These are phyloP conservation scores for Thelonectria blattea DNA, from an alignment of 2,329 filamentous ascomycete genomes.

Conservation along the genomic window DNA sequence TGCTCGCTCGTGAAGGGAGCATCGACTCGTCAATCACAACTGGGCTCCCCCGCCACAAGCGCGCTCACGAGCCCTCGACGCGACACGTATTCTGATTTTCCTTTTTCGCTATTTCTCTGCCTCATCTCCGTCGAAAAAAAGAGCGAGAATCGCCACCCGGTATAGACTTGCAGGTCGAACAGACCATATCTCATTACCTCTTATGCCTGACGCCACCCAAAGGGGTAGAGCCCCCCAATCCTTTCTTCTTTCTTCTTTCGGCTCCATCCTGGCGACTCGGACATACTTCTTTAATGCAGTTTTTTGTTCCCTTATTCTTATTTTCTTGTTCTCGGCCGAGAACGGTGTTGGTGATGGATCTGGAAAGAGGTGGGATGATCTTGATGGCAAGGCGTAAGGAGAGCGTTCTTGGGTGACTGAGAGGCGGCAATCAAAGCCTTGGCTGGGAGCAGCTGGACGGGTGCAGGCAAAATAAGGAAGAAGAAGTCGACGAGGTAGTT, in stretches of 20 bases:
- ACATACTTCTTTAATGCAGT: constrained; percentile 33
- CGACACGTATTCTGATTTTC: constrained; percentile 35
- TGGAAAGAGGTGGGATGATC: constrained; percentile 32
- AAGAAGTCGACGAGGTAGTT: neutral
- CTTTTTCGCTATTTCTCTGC: constrained; percentile 30
- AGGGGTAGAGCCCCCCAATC: constrained; percentile 37
- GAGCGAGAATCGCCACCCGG: constrained; percentile 30
- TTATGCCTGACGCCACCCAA: constrained; percentile 32
- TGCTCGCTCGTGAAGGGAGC: constrained; percentile 1
- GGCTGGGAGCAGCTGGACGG: constrained; percentile 18
- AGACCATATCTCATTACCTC: constrained; percentile 28
- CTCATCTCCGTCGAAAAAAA: constrained; percentile 27
- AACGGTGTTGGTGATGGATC: constrained; percentile 24
- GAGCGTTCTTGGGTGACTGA: constrained; percentile 15
- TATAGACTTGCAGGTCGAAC: constrained; percentile 38
- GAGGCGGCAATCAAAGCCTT: constrained; percentile 25
- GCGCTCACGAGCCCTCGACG: constrained; percentile 30
- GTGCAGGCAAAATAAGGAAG: neutral
- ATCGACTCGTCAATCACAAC: constrained; percentile 6
- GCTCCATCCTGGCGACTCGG: constrained; percentile 40
- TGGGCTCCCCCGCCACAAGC: constrained; percentile 14
- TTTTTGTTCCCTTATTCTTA: constrained; percentile 24
- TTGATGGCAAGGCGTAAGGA: constrained; percentile 25
- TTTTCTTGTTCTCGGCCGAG: constrained; percentile 24
- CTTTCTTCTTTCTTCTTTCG: constrained; percentile 32